Percentiles rank a stretch among this genome's conserved stretches.
phyloP scores from a whole-genome alignment of 371 early-diverging fungal genomes.

The Coemansia sp. region DNA sequence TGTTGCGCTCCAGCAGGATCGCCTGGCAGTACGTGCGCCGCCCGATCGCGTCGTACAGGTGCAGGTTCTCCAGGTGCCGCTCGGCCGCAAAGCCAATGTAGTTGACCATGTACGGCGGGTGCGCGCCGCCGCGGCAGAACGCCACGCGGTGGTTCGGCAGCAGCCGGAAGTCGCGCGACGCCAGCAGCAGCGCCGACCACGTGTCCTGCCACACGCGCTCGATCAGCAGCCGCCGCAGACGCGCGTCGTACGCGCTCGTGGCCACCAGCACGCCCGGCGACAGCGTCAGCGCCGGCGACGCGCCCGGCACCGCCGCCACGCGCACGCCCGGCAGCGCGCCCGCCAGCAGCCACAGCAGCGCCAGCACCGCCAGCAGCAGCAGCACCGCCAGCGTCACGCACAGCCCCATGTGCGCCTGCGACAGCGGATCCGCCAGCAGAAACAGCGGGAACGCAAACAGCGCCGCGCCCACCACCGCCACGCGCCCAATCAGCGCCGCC shows the following conservation, averaged over 20 bases:
- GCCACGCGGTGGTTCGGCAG: slow-evolving; percentile 52
- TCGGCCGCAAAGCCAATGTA: slow-evolving; percentile 62
- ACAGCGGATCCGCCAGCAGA: slow-evolving; percentile 35
- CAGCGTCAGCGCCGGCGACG: slow-evolving; percentile 29
- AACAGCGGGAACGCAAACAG: slow-evolving; percentile 48
- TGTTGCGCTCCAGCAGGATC: slow-evolving; percentile 34
- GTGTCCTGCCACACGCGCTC: slow-evolving; percentile 65
- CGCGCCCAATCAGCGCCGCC: slow-evolving; percentile 24
- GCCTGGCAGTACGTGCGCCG: slow-evolving; percentile 54
- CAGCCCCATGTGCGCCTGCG: slow-evolving; percentile 38
- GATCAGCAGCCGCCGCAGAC: slow-evolving; percentile 45
- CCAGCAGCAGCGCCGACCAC: slow-evolving; percentile 61
- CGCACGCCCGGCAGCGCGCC: slow-evolving; percentile 32
- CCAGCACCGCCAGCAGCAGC: slow-evolving; percentile 13
- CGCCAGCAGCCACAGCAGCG: slow-evolving; percentile 26
- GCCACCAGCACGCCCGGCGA: slow-evolving; percentile 51
- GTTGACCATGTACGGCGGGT: slow-evolving; percentile 62
- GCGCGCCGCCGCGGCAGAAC: slow-evolving; percentile 40
- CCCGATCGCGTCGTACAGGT: slow-evolving; percentile 58
- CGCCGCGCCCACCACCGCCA: slow-evolving; percentile 12
- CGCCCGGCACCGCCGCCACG: slow-evolving; percentile 6
- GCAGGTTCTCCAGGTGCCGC: slow-evolving; percentile 62
- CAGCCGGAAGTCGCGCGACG: slow-evolving; percentile 57
- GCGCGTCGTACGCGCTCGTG: slow-evolving; percentile 36
- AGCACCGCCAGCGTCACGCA: slow-evolving; percentile 37